A percentile compares a stretch with the other conserved stretches of the same genome.
Conservation (phyloP, 202 grass and related monocot genomes). For the Panicum hallii region DNA sequence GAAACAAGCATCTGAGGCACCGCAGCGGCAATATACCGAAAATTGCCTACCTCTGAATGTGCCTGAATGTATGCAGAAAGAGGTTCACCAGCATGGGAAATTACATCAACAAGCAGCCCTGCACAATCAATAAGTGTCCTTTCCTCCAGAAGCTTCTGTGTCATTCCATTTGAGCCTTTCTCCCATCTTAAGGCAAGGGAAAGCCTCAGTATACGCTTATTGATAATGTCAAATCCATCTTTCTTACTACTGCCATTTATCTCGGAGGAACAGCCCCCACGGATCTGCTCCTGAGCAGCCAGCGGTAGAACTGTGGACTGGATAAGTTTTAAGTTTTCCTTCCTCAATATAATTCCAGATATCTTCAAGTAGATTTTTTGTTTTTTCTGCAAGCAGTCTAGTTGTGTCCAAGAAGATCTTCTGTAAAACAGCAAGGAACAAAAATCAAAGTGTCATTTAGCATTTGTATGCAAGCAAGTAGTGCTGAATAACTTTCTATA, state of each 20-base stretch:
- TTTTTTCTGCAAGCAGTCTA: slow-evolving; percentile 38
- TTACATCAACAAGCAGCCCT: slow-evolving; percentile 33
- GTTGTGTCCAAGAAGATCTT: slow-evolving; percentile 33
- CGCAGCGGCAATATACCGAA: neutral
- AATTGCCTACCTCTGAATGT: slow-evolving; percentile 37
- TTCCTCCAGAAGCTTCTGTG: slow-evolving; percentile 18
- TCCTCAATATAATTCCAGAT: slow-evolving; percentile 28
- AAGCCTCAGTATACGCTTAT: neutral
- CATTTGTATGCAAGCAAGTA: slow-evolving; percentile 14
- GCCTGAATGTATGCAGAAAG: slow-evolving; percentile 36
- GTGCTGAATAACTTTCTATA: slow-evolving; percentile 5
- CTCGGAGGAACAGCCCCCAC: slow-evolving; percentile 8
- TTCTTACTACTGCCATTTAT: slow-evolving; percentile 20
- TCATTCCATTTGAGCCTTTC: slow-evolving; percentile 14
- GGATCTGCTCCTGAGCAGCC: slow-evolving; percentile 39
- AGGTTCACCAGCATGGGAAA: slow-evolving; percentile 16
- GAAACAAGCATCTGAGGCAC: neutral
- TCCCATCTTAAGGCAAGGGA: slow-evolving; percentile 9
- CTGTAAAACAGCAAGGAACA: neutral
- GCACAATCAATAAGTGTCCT: slow-evolving; percentile 16
- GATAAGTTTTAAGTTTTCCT: slow-evolving; percentile 38
- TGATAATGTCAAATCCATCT: slow-evolving; percentile 34
- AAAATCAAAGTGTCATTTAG: neutral
- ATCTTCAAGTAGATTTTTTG: slow-evolving; percentile 38
- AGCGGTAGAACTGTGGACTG: slow-evolving; percentile 31